Evolutionary conservation across 2,329 filamentous ascomycete species (phyloP).

Genomic region (Colletotrichum brevisporum): DNA sequence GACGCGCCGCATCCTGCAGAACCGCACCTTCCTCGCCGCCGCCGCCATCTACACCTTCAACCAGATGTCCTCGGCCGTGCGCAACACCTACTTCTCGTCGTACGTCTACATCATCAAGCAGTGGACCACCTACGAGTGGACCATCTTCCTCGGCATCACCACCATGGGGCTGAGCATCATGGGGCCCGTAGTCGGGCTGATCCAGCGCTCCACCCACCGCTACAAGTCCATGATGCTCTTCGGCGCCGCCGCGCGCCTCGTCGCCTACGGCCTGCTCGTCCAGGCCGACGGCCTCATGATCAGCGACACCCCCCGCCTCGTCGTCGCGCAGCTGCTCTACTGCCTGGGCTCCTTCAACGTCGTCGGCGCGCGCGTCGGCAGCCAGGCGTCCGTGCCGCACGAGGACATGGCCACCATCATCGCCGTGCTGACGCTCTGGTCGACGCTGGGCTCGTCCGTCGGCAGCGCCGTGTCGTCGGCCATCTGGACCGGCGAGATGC

Average conservation of each 20-base stretch:
- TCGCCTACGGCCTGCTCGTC: constrained; percentile 55
- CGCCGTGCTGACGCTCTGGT: constrained; percentile 55
- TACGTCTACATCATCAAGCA: constrained; percentile 58
- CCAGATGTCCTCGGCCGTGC: constrained; percentile 52
- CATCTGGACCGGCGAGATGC: constrained; percentile 58
- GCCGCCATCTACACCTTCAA: constrained; percentile 51
- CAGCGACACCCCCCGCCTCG: constrained; percentile 51
- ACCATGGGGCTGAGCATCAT: constrained; percentile 56
- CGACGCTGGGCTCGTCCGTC: constrained; percentile 53
- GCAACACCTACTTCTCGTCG: constrained; percentile 54
- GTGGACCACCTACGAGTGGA: constrained; percentile 59
- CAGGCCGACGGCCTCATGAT: constrained; percentile 48
- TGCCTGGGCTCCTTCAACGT: constrained; percentile 55
- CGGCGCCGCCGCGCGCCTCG: constrained; percentile 51
- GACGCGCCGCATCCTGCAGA: constrained; percentile 49
- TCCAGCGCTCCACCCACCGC: constrained; percentile 54
- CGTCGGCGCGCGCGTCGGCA: constrained; percentile 56
- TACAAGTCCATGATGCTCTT: constrained; percentile 59
- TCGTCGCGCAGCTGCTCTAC: constrained; percentile 53
- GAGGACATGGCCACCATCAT: constrained; percentile 57
- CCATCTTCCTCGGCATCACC: constrained; percentile 55
- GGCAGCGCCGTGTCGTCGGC: constrained; percentile 55
- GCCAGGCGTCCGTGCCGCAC: constrained; percentile 58
- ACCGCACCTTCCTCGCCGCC: constrained; percentile 49
- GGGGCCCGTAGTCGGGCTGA: constrained; percentile 52